phyloP scores from a whole-genome alignment of 176 grass and related monocot genomes.

The Paspalum vaginatum region DNA sequence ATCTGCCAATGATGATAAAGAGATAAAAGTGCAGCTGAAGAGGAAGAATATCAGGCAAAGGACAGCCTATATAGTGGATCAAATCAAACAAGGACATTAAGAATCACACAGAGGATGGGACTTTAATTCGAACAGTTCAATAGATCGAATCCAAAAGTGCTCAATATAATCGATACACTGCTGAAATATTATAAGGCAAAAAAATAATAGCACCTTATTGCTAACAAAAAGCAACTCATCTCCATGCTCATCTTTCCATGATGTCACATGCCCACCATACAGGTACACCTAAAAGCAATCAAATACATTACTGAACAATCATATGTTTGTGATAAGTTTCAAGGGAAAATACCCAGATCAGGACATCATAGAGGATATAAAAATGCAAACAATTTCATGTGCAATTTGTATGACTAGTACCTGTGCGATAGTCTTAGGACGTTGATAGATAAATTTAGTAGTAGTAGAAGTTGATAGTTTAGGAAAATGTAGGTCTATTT shows the following conservation, averaged over 20 bases:
- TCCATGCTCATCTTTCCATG: conserved; percentile 78
- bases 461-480: too few species aligned
- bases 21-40: background rate
- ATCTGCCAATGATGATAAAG: background rate
- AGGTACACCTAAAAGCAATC: conserved; percentile 68
- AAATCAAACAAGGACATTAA: conserved; percentile 20
- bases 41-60: background rate
- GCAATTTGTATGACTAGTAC: background rate
- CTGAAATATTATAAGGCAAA: background rate
- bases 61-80: background rate
- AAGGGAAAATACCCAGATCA: conserved; percentile 19
- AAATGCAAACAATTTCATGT: conserved; percentile 7
- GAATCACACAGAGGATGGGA: background rate
- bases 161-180: conserved; percentile 7
- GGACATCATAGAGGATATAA: background rate
- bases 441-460: too few species aligned
- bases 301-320: conserved; percentile 6
- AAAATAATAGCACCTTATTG: conserved; percentile 58
- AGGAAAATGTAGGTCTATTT: too few species aligned
- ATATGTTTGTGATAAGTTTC: conserved; percentile 28
- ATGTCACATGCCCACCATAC: conserved; percentile 75
- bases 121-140: background rate
- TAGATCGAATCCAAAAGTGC: background rate
- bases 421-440: too few species aligned
- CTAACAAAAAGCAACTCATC: conserved; percentile 84